These are phyloP conservation scores for Pseudophaeomoniella oleicola DNA, from an alignment of 2,329 filamentous ascomycete species.

Conservation along the genomic window DNA sequence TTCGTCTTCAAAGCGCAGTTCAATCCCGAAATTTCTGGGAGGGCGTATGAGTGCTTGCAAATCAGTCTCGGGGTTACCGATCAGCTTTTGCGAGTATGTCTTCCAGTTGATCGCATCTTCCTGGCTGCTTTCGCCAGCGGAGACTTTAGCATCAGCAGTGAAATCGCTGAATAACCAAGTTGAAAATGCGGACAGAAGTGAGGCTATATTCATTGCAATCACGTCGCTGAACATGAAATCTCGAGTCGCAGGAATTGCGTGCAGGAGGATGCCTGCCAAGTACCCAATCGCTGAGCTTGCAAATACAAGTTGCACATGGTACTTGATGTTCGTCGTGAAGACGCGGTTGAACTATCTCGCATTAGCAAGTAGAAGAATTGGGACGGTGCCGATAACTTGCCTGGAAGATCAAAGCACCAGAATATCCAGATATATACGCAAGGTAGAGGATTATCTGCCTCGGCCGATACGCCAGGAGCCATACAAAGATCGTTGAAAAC, in stretches of 20 bases:
- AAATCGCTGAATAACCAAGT: constrained; percentile 13
- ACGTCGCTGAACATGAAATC: constrained; percentile 18
- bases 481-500: constrained; percentile 17
- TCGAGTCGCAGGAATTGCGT: constrained; percentile 14
- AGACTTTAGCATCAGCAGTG: constrained; percentile 6
- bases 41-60: constrained; percentile 1
- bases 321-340: constrained; percentile 21
- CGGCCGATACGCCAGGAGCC: constrained; percentile 18
- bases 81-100: constrained; percentile 10
- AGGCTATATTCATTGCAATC: constrained; percentile 17
- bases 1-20: constrained; percentile 3
- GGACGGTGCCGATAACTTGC: too few relatives aligned
- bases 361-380: too few relatives aligned
- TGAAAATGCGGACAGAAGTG: constrained; percentile 16
- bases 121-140: constrained; percentile 6
- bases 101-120: constrained; percentile 11
- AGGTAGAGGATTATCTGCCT: constrained; percentile 21
- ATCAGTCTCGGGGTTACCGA: constrained; percentile 6
- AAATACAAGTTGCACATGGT: constrained; percentile 21
- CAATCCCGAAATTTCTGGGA: not conserved
- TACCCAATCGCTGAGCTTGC: constrained; percentile 17
- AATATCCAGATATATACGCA: constrained; percentile 21
- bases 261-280: constrained; percentile 17
- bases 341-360: constrained; percentile 27
- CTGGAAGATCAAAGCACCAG: constrained; percentile 23